These are phyloP conservation scores for Brassica incana DNA, from an alignment of 345 rosid species.

Conservation along the genomic window DNA sequence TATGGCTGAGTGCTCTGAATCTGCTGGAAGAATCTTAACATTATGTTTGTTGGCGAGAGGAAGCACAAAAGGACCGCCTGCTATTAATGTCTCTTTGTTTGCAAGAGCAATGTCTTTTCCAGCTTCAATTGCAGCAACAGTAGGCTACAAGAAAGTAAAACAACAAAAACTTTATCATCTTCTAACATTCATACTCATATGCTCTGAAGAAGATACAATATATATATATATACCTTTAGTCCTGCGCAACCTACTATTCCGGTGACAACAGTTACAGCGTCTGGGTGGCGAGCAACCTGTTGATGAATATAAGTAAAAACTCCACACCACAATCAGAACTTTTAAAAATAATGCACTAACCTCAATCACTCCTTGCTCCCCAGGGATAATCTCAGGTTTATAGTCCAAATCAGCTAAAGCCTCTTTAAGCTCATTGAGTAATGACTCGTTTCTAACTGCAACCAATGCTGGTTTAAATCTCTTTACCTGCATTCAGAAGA, in stretches of 20 bases:
- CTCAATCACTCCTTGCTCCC: constrained; percentile 91
- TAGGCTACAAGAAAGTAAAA: constrained; percentile 54
- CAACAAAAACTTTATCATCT: neutral
- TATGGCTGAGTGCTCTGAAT: constrained; percentile 98
- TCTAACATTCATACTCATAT: neutral
- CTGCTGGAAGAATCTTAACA: constrained; percentile 95
- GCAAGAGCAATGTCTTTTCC: constrained; percentile 96
- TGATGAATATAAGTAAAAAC: neutral
- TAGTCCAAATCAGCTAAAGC: constrained; percentile 77
- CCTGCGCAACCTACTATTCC: constrained; percentile 99
- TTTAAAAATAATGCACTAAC: constrained; percentile 26
- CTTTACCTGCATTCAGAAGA: constrained; percentile 57
- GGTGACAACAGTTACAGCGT: constrained; percentile 87
- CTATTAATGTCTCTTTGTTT: constrained; percentile 93
- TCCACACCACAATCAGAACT: neutral
- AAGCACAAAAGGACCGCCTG: constrained; percentile 96
- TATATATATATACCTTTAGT: constrained; percentile 54
- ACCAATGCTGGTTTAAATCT: constrained; percentile 85
- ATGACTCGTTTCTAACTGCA: constrained; percentile 73
- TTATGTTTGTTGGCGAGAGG: constrained; percentile 89
- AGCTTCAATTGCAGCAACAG: constrained; percentile 96
- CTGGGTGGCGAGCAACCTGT: constrained; percentile 74
- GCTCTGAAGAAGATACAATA: neutral
- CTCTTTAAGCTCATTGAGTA: constrained; percentile 73
- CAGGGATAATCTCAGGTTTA: constrained; percentile 91